Conservation (phyloP, 2,329 filamentous ascomycete species). For the Venturia pyrina region DNA sequence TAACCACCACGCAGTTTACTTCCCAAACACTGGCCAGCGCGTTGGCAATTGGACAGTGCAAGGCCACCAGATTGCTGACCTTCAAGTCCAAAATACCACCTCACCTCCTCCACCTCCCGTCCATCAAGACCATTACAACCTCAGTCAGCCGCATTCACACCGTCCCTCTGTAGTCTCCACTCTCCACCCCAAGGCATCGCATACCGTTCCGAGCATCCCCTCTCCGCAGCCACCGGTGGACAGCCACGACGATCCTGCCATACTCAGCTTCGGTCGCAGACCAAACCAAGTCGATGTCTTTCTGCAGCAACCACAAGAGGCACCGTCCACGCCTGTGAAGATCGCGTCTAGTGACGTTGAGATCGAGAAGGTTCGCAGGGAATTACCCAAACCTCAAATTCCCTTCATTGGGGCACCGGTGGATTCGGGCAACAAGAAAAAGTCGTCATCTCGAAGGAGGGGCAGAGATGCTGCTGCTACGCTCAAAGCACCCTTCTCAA, state of each 20-base stretch:
- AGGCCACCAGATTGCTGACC: conserved; percentile 48
- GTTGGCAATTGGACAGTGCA: conserved; percentile 46
- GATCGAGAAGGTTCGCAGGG: too few relatives aligned
- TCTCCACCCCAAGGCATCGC: background rate
- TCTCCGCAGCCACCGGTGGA: conserved; percentile 21
- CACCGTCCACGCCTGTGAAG: conserved; percentile 25
- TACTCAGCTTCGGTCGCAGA: conserved; percentile 53
- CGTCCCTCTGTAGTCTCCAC: conserved; percentile 11
- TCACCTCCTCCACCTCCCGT: conserved; percentile 16
- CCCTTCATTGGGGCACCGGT: background rate
- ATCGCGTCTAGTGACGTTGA: background rate
- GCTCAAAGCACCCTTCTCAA: conserved; percentile 29
- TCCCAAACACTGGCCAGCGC: conserved; percentile 43
- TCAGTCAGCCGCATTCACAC: conserved; percentile 11
- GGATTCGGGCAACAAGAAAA: background rate
- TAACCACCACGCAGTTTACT: conserved; percentile 37
- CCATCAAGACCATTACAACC: conserved; percentile 12
- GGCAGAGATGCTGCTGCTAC: conserved; percentile 28
- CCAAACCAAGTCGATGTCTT: conserved; percentile 20
- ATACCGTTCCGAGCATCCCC: background rate
- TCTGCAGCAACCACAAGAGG: conserved; percentile 21
- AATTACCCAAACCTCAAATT: too few relatives aligned
- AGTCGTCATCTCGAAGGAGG: conserved; percentile 17
- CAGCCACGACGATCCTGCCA: conserved; percentile 70
- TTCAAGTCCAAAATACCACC: conserved; percentile 38